A percentile compares a stretch with the other conserved stretches of the same genome.
Conservation (phyloP, 2,329 filamentous ascomycete genomes). For the Teratosphaeriaceae sp. region DNA sequence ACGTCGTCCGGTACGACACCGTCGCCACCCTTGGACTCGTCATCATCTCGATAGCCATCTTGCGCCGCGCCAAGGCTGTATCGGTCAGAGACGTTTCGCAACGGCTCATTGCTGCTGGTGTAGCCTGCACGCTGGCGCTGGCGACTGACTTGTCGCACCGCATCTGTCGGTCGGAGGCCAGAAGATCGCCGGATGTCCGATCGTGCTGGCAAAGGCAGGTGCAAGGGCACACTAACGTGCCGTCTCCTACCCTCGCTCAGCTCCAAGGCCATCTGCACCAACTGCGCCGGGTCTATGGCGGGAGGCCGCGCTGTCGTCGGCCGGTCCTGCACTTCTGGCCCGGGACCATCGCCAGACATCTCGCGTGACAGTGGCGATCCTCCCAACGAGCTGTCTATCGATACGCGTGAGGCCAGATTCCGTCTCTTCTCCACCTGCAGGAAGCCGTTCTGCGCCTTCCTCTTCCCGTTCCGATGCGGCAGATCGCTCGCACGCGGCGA, state of each 20-base stretch:
- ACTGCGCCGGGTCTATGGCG: conserved; percentile 75
- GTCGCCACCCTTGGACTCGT: neutral
- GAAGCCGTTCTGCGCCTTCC: conserved; percentile 13
- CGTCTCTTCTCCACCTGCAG: conserved; percentile 15
- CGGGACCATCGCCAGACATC: conserved; percentile 13
- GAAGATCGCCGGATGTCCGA: conserved; percentile 39
- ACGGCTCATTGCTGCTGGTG: neutral
- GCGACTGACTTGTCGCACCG: neutral
- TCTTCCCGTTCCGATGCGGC: conserved; percentile 13
- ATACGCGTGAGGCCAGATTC: conserved; percentile 10
- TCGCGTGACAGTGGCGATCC: conserved; percentile 24
- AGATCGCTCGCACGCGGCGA: conserved; percentile 2
- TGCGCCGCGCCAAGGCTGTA: neutral
- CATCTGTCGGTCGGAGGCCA: conserved; percentile 24
- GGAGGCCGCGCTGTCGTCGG: conserved; percentile 25
- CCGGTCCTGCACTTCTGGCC: conserved; percentile 4
- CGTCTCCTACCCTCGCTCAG: conserved; percentile 71
- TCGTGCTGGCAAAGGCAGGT: conserved; percentile 46
- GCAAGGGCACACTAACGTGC: conserved; percentile 53
- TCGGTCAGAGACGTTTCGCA: neutral
- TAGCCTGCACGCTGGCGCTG: conserved; percentile 2
- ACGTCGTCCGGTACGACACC: conserved; percentile 28
- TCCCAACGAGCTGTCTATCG: conserved; percentile 21
- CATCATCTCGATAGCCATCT: conserved; percentile 5
- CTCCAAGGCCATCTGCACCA: conserved; percentile 86